Evolutionary conservation across 228 moss, liverwort and hornwort genomes (phyloP), one percentile per base, ranked within the genome.

Genomic region (Sphagnum magellanicum): DNA sequence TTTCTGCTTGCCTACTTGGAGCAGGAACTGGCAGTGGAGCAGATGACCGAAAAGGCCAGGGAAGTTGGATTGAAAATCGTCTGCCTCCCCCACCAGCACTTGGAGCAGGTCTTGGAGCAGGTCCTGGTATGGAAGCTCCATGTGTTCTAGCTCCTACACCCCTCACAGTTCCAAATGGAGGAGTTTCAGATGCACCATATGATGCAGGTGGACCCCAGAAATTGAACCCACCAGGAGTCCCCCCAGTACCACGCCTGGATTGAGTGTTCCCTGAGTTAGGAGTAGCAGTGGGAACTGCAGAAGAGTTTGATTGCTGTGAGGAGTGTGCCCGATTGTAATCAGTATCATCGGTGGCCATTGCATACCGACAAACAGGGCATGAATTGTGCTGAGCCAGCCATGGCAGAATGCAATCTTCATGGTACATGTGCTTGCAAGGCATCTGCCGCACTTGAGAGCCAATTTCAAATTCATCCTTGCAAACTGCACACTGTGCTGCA

Each of bases 341-440:
- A 69, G 85, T 86, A 77, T 98, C 97, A 67, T 98, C 97, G 4
- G 97, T 98, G 0, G 97, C 93, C 79, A 98, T 74, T 79, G 93
- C 97, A 59, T 84, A 98, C 10, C 97, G 90, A 76, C 97, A 98
- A 12, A 98, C 93, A 6, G 97, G 97, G 76, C 97, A 98, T 0
- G 97, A 98, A 74, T 98, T 98, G 59, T 93, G 91, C 64, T 90
- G 84, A 48, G 72, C 87, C 53, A 98, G 75, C 97, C 97, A 98
- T 53, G 97, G 97, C 71, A 98, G 68, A 67, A 98, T 98, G 77
- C 97, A 98, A 16, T 98, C 97, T 64, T 85, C 70, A 64, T 98
- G 97, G 72, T 98, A 98, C 76, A 93, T 88, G 81, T 98, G 97
- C 67, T 90, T 82, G 78, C 97, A 98, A 4, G 97, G 97, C 77